These are phyloP conservation scores for Emericellopsis cladophorae DNA, from an alignment of 2,329 filamentous ascomycete species.

Conservation along the genomic window DNA sequence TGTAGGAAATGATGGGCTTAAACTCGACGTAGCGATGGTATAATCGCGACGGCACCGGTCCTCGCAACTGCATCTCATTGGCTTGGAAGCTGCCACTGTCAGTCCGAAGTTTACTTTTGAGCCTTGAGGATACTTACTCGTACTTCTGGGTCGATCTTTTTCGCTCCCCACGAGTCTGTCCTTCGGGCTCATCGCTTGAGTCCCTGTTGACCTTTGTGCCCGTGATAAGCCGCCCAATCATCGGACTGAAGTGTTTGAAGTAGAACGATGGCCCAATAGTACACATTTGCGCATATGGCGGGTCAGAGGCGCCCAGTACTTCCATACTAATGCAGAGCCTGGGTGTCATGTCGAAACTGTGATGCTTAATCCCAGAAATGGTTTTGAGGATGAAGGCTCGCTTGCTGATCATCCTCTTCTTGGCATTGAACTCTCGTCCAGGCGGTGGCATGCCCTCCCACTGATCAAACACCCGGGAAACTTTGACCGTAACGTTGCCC, in stretches of 20 bases:
- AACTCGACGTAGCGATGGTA: constrained; percentile 95
- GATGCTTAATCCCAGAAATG: constrained; percentile 48
- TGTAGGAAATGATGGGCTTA: constrained; percentile 74
- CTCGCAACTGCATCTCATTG: constrained; percentile 76
- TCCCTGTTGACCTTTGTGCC: constrained; percentile 59
- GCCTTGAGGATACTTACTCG: constrained; percentile 41
- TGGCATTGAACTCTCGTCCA: constrained; percentile 52
- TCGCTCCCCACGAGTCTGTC: constrained; percentile 13
- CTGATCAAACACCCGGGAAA: constrained; percentile 43
- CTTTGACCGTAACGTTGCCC: constrained; percentile 68
- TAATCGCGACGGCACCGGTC: constrained; percentile 66
- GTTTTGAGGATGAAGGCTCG: constrained; percentile 68
- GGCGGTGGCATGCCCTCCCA: constrained; percentile 57
- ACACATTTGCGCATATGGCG: constrained; percentile 56
- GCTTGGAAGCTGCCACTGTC: constrained; percentile 63
- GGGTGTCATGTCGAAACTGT: constrained; percentile 54
- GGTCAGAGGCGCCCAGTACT: constrained; percentile 64
- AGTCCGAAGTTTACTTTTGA: background rate
- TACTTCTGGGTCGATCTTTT: constrained; percentile 52
- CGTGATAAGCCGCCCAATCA: constrained; percentile 65
- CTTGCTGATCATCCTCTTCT: constrained; percentile 79
- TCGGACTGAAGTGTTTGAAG: constrained; percentile 76
- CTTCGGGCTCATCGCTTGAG: constrained; percentile 7
- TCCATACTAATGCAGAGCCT: constrained; percentile 61
- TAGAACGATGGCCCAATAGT: constrained; percentile 66